Conservation (phyloP, 2,329 filamentous ascomycete species). For the Epichloe sibirici region DNA sequence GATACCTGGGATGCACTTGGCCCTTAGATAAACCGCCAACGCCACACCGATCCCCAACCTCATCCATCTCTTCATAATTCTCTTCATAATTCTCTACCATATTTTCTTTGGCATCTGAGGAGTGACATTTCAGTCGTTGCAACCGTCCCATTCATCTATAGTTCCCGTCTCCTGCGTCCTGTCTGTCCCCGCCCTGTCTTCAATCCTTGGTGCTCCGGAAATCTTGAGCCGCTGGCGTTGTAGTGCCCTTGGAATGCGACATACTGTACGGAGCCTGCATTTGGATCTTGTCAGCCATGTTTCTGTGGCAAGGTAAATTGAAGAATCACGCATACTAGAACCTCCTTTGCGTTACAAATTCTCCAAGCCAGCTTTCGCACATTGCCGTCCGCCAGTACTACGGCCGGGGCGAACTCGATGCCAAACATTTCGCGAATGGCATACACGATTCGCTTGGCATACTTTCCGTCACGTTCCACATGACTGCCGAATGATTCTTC, state of each 20-base stretch:
- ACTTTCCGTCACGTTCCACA: slow-evolving; percentile 80
- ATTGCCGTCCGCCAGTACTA: slow-evolving; percentile 84
- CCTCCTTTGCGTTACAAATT: slow-evolving; percentile 90
- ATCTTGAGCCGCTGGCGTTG: slow-evolving; percentile 41
- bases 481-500: slow-evolving; percentile 77
- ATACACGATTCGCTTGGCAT: slow-evolving; percentile 80
- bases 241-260: slow-evolving; percentile 50
- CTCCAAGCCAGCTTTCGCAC: slow-evolving; percentile 87
- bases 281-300: not conserved
- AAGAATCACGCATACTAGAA: slow-evolving; percentile 52
- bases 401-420: slow-evolving; percentile 85
- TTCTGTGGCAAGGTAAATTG: no score
- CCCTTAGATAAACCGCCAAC: not conserved
- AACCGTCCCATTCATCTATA: not conserved
- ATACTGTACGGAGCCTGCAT: slow-evolving; percentile 60
- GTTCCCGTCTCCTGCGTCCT: not conserved
- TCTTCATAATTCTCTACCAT: not conserved
- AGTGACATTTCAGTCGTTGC: not conserved
- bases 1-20: not conserved
- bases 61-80: not conserved
- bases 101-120: no score
- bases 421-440: slow-evolving; percentile 95
- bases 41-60: not conserved
- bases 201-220: slow-evolving; percentile 19
- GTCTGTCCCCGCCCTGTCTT: not conserved